These are phyloP conservation scores for Flagelloscypha sp. DNA, from an alignment of 768 basidiomycete genomes.

Conservation along the genomic window DNA sequence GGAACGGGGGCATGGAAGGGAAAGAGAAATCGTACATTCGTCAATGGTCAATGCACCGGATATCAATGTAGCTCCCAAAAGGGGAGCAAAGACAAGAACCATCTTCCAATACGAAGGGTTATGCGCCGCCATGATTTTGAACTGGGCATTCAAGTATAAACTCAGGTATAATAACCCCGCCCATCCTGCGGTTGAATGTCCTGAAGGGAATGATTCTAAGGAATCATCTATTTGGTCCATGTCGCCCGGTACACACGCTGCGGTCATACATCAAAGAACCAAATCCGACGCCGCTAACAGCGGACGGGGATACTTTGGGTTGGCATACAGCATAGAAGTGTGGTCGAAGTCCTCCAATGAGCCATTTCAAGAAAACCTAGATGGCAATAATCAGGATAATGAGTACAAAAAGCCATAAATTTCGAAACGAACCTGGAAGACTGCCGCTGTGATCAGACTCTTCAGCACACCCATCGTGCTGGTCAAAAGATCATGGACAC, in stretches of 20 bases:
- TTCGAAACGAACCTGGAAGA: slow-evolving; percentile 24
- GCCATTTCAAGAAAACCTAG: slow-evolving; percentile 49
- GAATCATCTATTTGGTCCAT: slow-evolving; percentile 46
- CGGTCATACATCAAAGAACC: slow-evolving; percentile 42
- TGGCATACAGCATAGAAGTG: slow-evolving; percentile 47
- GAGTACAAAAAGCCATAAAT: too few species aligned
- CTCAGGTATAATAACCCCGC: slow-evolving; percentile 44
- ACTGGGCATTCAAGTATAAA: slow-evolving; percentile 43
- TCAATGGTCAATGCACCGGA: slow-evolving; percentile 50
- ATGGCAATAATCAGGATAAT: slow-evolving; percentile 15
- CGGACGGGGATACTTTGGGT: slow-evolving; percentile 27
- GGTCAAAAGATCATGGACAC: slow-evolving; percentile 36
- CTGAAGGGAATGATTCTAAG: slow-evolving; percentile 48
- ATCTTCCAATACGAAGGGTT: slow-evolving; percentile 60
- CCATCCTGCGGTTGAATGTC: slow-evolving; percentile 51
- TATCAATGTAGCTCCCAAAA: slow-evolving; percentile 49
- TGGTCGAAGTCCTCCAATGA: slow-evolving; percentile 42
- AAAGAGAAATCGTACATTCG: slow-evolving; percentile 29
- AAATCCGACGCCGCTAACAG: slow-evolving; percentile 37
- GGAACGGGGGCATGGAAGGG: background rate
- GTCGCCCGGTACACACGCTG: slow-evolving; percentile 48
- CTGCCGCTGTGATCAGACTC: slow-evolving; percentile 36
- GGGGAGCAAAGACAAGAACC: slow-evolving; percentile 46
- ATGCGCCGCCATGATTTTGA: slow-evolving; percentile 53
- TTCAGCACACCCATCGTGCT: slow-evolving; percentile 48